Base-by-base conservation (phyloP, 1,284 basidiomycete species). In the Apiotrichum sp. region DNA sequence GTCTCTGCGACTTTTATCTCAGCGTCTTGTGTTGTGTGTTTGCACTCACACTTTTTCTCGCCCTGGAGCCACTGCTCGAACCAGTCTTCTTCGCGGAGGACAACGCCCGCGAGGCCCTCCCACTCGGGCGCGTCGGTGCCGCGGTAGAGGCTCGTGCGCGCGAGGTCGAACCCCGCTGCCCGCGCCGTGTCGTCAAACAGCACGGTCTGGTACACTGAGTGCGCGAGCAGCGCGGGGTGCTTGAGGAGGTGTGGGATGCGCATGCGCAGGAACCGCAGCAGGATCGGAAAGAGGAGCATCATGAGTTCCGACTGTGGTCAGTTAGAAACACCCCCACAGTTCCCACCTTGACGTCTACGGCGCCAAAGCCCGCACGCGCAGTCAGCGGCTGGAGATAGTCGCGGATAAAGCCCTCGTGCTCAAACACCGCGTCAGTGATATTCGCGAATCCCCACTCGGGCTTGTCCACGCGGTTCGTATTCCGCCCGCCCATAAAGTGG, bases 391-490 rank as follows among this genome's bases (percentile, higher is more conserved):
- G 91, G 32, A 93, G 77, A 48, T 87, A 80, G n/a, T 77, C 75
- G 56, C 88, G 81, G 79, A 92, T 83, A 75, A 97, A 90, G 22
- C 80, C 68, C 38, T 83, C 79, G 64, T 95, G 91, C 58, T 92
- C 87, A 65, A 89, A 88, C 36, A 84, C 81, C 53, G 86, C 81
- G 65, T 96, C 90, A 33, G 89, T 79, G 14, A 98, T 81, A 72
- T 97, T 89, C 3, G 89, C 87, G 66, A 98, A 88, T 66, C 89
- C 97, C 91, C 95, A 98, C 74, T 98, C 96, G 1, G 95, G 95
- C 88, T 96, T 98, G 78, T 98, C 95, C 6, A 95, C 76, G 47
- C 91, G 82, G 73, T 97, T 98, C 0, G 95, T 98, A 59, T 86
- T 83, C 38, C 90, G 80, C 11, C 83, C 80, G 0, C 88, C 85